Evolutionary conservation across 495 filamentous ascomycete genomes (phyloP).

Genomic region (Aspergillus asperescens): DNA sequence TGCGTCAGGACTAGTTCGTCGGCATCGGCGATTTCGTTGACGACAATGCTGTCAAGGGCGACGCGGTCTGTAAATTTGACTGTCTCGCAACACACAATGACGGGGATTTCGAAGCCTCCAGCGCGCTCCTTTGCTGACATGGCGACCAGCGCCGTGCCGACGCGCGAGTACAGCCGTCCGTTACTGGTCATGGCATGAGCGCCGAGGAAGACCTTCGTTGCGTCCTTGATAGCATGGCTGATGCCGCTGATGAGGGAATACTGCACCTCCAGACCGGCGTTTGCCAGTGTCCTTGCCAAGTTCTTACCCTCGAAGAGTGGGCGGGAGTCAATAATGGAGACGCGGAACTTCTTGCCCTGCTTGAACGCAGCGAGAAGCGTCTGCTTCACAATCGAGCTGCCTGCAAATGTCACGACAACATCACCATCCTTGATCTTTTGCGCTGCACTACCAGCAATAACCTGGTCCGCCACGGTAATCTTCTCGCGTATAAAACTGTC

Average conservation of each 20-base stretch:
- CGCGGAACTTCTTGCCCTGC: slow-evolving; percentile 66
- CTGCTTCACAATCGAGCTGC: slow-evolving; percentile 77
- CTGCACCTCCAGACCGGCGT: slow-evolving; percentile 64
- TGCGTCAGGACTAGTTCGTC: slow-evolving; percentile 52
- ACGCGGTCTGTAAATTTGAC: slow-evolving; percentile 94
- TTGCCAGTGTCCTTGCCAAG: slow-evolving; percentile 61
- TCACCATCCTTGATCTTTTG: slow-evolving; percentile 73
- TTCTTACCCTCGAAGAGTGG: slow-evolving; percentile 76
- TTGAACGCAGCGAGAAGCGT: slow-evolving; percentile 67
- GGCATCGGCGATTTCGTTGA: slow-evolving; percentile 78
- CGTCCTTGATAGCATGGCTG: slow-evolving; percentile 63
- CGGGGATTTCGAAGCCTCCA: slow-evolving; percentile 57
- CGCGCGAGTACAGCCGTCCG: slow-evolving; percentile 77
- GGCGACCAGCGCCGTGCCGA: slow-evolving; percentile 85
- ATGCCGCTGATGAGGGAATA: slow-evolving; percentile 77
- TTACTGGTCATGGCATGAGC: slow-evolving; percentile 89
- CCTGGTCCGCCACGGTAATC: slow-evolving; percentile 77
- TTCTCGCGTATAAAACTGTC: slow-evolving; percentile 87
- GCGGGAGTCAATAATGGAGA: slow-evolving; percentile 79
- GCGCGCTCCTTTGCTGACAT: slow-evolving; percentile 70
- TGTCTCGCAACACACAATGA: slow-evolving; percentile 88
- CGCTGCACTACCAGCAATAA: slow-evolving; percentile 71
- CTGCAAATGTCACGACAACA: slow-evolving; percentile 83
- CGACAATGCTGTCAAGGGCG: slow-evolving; percentile 82
- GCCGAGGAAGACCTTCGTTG: slow-evolving; percentile 77